Conservation (phyloP, 2,329 filamentous ascomycete species). For the Stagonosporopsis chrysanthemi region DNA sequence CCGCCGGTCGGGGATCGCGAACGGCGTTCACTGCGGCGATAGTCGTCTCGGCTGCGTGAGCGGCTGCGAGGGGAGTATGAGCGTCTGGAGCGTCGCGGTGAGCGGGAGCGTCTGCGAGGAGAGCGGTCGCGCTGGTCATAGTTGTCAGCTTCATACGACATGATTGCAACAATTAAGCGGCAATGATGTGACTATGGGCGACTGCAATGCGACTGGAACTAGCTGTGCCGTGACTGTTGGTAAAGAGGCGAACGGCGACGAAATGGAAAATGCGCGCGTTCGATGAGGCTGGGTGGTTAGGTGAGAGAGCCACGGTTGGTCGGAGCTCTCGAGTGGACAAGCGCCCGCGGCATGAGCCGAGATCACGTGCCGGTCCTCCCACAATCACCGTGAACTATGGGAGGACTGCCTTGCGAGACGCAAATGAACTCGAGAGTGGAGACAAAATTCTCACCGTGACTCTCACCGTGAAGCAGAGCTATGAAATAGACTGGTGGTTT, state of each 20-base stretch:
- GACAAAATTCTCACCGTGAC: neutral
- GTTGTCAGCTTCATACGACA: slow-evolving; percentile 50
- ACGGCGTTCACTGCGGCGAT: slow-evolving; percentile 56
- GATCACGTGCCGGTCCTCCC: slow-evolving; percentile 18
- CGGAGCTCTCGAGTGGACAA: slow-evolving; percentile 18
- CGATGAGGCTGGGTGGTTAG: slow-evolving; percentile 36
- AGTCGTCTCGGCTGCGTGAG: slow-evolving; percentile 76
- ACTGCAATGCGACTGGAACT: neutral
- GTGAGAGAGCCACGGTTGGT: slow-evolving; percentile 31
- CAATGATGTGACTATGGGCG: slow-evolving; percentile 21
- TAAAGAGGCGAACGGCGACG: slow-evolving; percentile 16
- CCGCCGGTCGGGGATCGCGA: slow-evolving; percentile 88
- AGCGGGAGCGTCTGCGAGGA: slow-evolving; percentile 68
- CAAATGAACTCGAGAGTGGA: neutral
- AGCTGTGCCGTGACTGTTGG: slow-evolving; percentile 20
- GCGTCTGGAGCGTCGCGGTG: slow-evolving; percentile 62
- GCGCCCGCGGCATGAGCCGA: slow-evolving; percentile 25
- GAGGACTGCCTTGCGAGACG: neutral
- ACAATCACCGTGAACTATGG: slow-evolving; percentile 24
- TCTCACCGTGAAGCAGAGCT: neutral
- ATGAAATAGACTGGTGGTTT: neutral
- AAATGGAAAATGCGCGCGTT: slow-evolving; percentile 29
- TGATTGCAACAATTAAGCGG: slow-evolving; percentile 25
- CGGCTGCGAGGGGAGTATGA: slow-evolving; percentile 70
- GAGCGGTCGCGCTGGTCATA: slow-evolving; percentile 63